A percentile compares a stretch with the other conserved stretches of the same genome.
Evolutionary conservation across 1,284 basidiomycete species (phyloP).

Genomic region (Boletus sp.): DNA sequence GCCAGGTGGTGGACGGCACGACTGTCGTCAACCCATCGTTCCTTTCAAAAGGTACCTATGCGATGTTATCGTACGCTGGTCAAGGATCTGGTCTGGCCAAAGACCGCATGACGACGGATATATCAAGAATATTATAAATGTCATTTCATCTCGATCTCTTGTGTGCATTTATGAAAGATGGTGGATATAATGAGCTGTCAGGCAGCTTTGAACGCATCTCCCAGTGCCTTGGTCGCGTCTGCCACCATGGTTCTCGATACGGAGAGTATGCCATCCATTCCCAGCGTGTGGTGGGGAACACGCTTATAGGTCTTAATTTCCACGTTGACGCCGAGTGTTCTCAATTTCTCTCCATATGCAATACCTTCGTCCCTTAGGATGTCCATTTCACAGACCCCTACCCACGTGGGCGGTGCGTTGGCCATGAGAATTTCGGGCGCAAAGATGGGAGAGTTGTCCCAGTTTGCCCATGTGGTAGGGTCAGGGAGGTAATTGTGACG

Average conservation of each 20-base stretch:
- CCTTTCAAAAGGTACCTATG: constrained; percentile 55
- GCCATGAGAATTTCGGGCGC: constrained; percentile 54
- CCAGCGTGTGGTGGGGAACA: constrained; percentile 66
- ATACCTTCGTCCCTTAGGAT: constrained; percentile 66
- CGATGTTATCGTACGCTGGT: constrained; percentile 39
- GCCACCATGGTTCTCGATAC: constrained; percentile 51
- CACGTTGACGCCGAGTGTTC: constrained; percentile 48
- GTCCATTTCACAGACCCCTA: constrained; percentile 63
- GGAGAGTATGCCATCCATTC: constrained; percentile 60
- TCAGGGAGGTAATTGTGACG: constrained; percentile 63
- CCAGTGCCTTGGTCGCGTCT: constrained; percentile 50
- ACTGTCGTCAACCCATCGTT: constrained; percentile 71
- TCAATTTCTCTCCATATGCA: constrained; percentile 59
- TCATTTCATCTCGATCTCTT: neutral
- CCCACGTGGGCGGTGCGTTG: constrained; percentile 55
- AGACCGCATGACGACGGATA: constrained; percentile 36
- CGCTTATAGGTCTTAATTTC: constrained; percentile 55
- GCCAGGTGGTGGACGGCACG: constrained; percentile 62
- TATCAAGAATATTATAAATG: constrained; percentile 27
- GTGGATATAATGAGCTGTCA: neutral
- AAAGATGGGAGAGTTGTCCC: constrained; percentile 67
- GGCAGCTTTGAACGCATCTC: constrained; percentile 38
- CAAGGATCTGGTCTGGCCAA: constrained; percentile 29
- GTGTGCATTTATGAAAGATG: neutral
- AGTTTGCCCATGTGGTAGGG: constrained; percentile 52